Percentiles rank a stretch among this genome's conserved stretches.
These are phyloP conservation scores for Anthostomella pinea DNA, from an alignment of 2,329 filamentous ascomycete genomes.

Conservation along the genomic window DNA sequence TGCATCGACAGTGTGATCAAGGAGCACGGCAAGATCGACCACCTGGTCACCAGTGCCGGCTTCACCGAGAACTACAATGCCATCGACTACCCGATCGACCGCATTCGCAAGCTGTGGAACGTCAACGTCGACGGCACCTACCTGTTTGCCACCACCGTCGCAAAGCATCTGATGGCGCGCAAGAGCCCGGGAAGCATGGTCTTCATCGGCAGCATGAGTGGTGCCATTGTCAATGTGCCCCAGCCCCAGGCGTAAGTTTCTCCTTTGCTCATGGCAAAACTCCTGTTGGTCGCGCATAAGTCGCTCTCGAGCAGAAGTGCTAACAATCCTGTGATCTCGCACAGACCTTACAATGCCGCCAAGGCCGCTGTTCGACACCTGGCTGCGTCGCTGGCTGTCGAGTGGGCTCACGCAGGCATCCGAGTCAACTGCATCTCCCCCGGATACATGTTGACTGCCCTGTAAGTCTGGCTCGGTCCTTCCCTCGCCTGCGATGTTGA, in stretches of 20 bases:
- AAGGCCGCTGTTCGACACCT: conserved; percentile 92
- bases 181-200: conserved; percentile 81
- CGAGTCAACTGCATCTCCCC: conserved; percentile 94
- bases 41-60: conserved; percentile 91
- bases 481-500: neutral
- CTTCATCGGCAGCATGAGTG: conserved; percentile 94
- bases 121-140: conserved; percentile 94
- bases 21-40: conserved; percentile 79
- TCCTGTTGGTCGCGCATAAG: neutral
- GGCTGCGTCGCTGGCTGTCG: conserved; percentile 82
- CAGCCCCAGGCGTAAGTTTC: conserved; percentile 73
- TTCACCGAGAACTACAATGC: conserved; percentile 97
- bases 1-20: conserved; percentile 68
- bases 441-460: conserved; percentile 92
- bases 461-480: conserved; percentile 55
- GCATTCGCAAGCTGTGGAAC: conserved; percentile 88
- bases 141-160: conserved; percentile 79
- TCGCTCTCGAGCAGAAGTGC: no score
- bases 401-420: conserved; percentile 87
- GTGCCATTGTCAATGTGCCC: conserved; percentile 89
- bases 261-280: neutral
- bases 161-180: conserved; percentile 83
- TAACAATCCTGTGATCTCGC: no score
- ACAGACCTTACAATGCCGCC: conserved; percentile 79
- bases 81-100: conserved; percentile 83